Conservation (phyloP, 208 protist genomes). For the Leptomonas pyrrhocoris region DNA sequence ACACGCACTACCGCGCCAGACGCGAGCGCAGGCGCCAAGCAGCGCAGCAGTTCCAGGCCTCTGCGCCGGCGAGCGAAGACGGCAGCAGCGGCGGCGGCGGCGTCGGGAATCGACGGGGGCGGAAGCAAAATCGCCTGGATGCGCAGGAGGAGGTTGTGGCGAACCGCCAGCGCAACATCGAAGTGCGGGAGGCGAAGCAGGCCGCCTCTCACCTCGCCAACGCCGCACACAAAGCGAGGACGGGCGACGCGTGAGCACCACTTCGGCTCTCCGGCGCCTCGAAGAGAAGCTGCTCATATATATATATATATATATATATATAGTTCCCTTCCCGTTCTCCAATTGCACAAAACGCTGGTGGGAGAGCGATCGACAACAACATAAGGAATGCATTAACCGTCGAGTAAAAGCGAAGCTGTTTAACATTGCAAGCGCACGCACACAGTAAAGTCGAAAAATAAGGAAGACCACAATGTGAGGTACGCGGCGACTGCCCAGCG, state of each 20-base stretch:
- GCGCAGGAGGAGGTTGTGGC: slow-evolving; percentile 56
- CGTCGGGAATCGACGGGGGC: slow-evolving; percentile 9
- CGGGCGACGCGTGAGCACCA: background rate
- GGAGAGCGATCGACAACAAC: no score
- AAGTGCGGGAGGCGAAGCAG: slow-evolving; percentile 52
- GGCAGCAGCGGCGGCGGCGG: background rate
- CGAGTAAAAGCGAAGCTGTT: background rate
- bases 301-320: no score
- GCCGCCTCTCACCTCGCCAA: slow-evolving; percentile 44
- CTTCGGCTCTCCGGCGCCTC: no score
- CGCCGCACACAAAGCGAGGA: slow-evolving; percentile 19
- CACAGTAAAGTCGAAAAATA: slow-evolving; percentile 2
- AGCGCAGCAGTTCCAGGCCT: slow-evolving; percentile 22
- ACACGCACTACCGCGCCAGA: slow-evolving; percentile 74
- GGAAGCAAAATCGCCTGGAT: slow-evolving; percentile 19
- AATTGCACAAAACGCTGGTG: no score
- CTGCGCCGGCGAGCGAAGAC: slow-evolving; percentile 3
- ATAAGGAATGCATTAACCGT: no score
- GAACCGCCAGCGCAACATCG: slow-evolving; percentile 67
- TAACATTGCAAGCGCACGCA: background rate
- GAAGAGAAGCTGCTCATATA: no score
- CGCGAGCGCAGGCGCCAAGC: slow-evolving; percentile 56
- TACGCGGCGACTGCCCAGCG: no score
- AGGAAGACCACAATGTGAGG: background rate
- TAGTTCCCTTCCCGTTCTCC: no score